phyloP scores from a whole-genome alignment of 2,329 filamentous ascomycete species.

The Coniochaeta hoffmannii region DNA sequence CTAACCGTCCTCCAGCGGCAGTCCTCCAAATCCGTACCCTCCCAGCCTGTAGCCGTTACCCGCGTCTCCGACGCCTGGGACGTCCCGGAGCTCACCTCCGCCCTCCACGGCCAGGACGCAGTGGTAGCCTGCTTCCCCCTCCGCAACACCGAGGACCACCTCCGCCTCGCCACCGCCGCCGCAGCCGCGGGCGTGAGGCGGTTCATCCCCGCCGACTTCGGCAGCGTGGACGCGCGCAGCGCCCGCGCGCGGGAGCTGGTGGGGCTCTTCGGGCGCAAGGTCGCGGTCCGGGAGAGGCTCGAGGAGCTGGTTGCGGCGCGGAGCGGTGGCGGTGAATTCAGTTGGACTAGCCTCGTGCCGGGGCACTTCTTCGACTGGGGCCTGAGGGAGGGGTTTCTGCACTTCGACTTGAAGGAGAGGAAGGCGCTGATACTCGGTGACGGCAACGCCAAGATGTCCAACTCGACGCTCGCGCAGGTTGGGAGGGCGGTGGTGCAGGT shows the following conservation, averaged over 20 bases:
- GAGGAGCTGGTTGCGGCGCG: slow-evolving; percentile 16
- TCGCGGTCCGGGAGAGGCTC: slow-evolving; percentile 22
- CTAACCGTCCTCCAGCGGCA: slow-evolving; percentile 25
- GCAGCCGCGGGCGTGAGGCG: slow-evolving; percentile 26
- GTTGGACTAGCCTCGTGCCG: slow-evolving; percentile 29
- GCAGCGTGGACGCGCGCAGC: slow-evolving; percentile 29
- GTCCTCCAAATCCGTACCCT: slow-evolving; percentile 18
- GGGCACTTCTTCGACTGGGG: slow-evolving; percentile 37
- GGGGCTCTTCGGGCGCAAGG: slow-evolving; percentile 26
- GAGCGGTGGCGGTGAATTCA: slow-evolving; percentile 17
- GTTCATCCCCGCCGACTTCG: slow-evolving; percentile 32
- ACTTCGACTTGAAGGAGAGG: slow-evolving; percentile 22
- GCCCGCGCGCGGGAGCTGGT: slow-evolving; percentile 25
- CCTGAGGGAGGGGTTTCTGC: slow-evolving; percentile 25
- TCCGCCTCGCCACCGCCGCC: slow-evolving; percentile 28
- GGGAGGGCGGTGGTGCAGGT: slow-evolving; percentile 25
- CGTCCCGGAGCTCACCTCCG: slow-evolving; percentile 19
- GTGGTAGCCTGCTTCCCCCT: slow-evolving; percentile 27
- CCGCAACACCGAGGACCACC: slow-evolving; percentile 19
- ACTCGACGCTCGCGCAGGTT: slow-evolving; percentile 25
- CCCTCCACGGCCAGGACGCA: slow-evolving; percentile 26
- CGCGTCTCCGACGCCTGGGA: slow-evolving; percentile 23
- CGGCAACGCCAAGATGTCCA: slow-evolving; percentile 23
- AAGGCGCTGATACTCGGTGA: slow-evolving; percentile 26
- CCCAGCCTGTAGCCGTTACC: slow-evolving; percentile 10